phyloP scores from a whole-genome alignment of 768 basidiomycete genomes.

The Mycena chlorophos region DNA sequence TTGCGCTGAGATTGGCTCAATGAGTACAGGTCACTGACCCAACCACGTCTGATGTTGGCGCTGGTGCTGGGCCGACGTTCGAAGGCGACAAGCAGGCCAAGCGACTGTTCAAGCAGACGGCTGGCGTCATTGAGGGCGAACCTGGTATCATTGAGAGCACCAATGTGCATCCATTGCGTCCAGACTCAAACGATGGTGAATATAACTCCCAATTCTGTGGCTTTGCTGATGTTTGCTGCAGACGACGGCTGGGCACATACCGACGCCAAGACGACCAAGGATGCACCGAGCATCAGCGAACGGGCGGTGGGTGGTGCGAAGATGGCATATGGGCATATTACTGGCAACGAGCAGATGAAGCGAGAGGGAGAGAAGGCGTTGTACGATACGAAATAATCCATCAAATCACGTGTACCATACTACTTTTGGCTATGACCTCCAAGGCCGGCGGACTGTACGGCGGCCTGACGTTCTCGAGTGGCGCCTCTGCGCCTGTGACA shows the following conservation, averaged over 20 bases:
- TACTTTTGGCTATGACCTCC: conserved; percentile 52
- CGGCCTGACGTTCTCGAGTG: conserved; percentile 81
- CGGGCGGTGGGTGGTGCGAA: conserved; percentile 37
- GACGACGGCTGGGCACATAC: conserved; percentile 47
- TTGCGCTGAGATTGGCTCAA: too few relatives aligned
- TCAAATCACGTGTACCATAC: conserved; percentile 17
- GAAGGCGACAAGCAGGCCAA: conserved; percentile 41
- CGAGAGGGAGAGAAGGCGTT: conserved; percentile 35
- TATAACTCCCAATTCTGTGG: background rate
- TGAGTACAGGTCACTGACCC: conserved; percentile 42
- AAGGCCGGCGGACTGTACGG: conserved; percentile 85
- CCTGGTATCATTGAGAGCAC: conserved; percentile 59
- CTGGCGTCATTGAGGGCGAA: conserved; percentile 52
- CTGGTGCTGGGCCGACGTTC: conserved; percentile 42
- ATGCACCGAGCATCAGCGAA: conserved; percentile 20
- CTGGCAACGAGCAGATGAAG: conserved; percentile 37
- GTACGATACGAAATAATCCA: conserved; percentile 14
- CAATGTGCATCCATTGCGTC: conserved; percentile 53
- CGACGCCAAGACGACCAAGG: conserved; percentile 18
- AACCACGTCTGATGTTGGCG: conserved; percentile 38
- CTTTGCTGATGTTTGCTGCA: conserved; percentile 15
- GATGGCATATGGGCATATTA: conserved; percentile 36
- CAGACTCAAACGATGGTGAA: conserved; percentile 44
- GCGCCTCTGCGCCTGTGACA: conserved; percentile 43
- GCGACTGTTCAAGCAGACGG: conserved; percentile 39